phyloP scores from a whole-genome alignment of 345 rosid genomes.

The Euphorbia peplus region DNA sequence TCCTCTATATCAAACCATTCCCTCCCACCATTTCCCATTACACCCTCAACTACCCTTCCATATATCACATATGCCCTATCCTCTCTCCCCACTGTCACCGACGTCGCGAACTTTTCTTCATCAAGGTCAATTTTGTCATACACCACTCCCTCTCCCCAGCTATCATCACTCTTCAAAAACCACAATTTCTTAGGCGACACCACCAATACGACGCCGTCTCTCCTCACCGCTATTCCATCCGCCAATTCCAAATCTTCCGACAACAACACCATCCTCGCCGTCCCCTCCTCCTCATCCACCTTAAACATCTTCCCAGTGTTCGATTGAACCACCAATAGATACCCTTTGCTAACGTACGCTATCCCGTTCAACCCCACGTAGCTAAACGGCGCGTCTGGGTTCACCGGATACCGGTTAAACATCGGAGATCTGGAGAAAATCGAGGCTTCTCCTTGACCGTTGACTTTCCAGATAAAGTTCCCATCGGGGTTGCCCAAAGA shows the following conservation, averaged over 20 bases:
- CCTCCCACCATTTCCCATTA: conserved; percentile 37
- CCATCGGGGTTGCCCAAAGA: conserved; percentile 37
- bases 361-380: conserved; percentile 70
- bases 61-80: conserved; percentile 71
- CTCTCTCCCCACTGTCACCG: conserved; percentile 57
- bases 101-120: conserved; percentile 47
- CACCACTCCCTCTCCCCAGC: conserved; percentile 73
- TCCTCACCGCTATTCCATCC: conserved; percentile 61
- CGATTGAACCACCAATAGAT: conserved; percentile 67
- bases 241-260: conserved; percentile 44
- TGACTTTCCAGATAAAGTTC: conserved; percentile 83
- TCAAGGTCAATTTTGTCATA: conserved; percentile 68
- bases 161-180: conserved; percentile 67
- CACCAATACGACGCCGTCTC: conserved; percentile 65
- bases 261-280: conserved; percentile 53
- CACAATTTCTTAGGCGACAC: conserved; percentile 55
- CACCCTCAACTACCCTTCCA: conserved; percentile 58
- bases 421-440: conserved; percentile 60
- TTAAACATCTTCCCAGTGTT: conserved; percentile 87
- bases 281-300: conserved; percentile 65
- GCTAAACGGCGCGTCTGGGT: conserved; percentile 34
- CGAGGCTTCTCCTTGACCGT: conserved; percentile 54
- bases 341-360: conserved; percentile 75
- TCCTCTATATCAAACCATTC: conserved; percentile 51
- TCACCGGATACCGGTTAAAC: conserved; percentile 45